A percentile compares a stretch with the other conserved stretches of the same genome.
Evolutionary conservation across 2,329 filamentous ascomycete genomes (phyloP).

Genomic region (Botryotinia calthae): DNA sequence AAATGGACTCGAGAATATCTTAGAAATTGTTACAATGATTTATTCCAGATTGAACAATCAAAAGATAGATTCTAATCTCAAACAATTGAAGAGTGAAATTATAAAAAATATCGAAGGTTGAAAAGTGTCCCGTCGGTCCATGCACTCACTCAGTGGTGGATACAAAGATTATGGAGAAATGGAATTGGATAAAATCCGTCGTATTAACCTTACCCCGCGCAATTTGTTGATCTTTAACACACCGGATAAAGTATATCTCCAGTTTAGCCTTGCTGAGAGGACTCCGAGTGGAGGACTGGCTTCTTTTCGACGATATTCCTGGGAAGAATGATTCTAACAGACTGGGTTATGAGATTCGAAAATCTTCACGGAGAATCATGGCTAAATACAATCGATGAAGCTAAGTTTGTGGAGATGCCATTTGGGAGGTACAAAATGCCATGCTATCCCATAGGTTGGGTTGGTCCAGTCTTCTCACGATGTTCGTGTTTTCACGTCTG

Average conservation of each 20-base stretch:
- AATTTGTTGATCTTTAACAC: background rate
- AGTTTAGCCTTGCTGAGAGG: background rate
- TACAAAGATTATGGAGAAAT: background rate
- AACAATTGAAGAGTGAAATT: too few species aligned
- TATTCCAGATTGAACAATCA: too few species aligned
- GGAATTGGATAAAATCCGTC: background rate
- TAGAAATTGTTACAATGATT: too few species aligned
- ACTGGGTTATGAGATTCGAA: background rate
- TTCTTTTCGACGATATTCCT: background rate
- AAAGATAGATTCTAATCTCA: too few species aligned
- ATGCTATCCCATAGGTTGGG: background rate
- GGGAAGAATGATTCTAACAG: background rate
- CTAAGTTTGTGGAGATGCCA: background rate
- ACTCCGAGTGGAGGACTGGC: background rate
- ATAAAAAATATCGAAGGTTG: too few species aligned
- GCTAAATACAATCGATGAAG: background rate
- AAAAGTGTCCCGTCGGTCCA: too few species aligned
- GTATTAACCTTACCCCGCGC: constrained; percentile 13
- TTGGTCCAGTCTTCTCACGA: background rate
- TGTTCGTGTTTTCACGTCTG: background rate
- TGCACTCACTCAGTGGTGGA: too few species aligned
- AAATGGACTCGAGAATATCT: too few species aligned
- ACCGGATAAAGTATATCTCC: constrained; percentile 16
- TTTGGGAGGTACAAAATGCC: background rate
- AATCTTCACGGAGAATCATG: background rate